Base-by-base conservation (phyloP, 2,329 filamentous ascomycete species). In the Fusarium vanettenii region DNA sequence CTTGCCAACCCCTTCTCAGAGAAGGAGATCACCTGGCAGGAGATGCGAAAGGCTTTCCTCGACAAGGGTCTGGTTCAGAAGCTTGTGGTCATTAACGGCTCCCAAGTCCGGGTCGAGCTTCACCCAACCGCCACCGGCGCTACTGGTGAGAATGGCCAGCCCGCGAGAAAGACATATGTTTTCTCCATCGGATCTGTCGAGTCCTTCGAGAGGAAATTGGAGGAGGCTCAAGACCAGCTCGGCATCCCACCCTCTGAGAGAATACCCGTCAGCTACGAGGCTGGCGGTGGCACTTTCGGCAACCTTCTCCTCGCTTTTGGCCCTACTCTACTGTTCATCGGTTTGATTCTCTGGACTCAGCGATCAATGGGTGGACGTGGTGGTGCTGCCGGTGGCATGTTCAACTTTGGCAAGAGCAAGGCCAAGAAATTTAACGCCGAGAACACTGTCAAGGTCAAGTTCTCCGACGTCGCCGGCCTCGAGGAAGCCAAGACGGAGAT, bases 401-500 rank as follows among this genome's bases (percentile, higher is more conserved):
- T 99, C 81, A 95, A 95, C 76, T 98, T 99, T 85, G 94, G 95
- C 77, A 96, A 97, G 89, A 98, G 95, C 85, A 92, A 94, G 79
- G 97, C 97, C 29, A 98, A 98, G 88, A 93, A 94, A 80, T 99
- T 98, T 88, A 99, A 98, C 83, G 95, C 98, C 78, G 97, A 99
- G 87, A 94, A 94, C 13, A 94, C 97, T 67, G 90, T 99, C 86
- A 98, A 97, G 86, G 95, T 97, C 83, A 98, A 98, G 84, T 99
- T 99, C 82, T 88, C 94, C 56, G 97, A 99, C 82, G 97, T 99
- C 50, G 97, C 97, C 48, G 97, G 97, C 76, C 96, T 98, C 92
- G 97, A 99, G 82, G 97, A 99, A 85, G 97, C 97, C 67, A 99
- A 99, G 89, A 88, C 92, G 66, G 97, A 99, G 85, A 99, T 99